Evolutionary conservation across 306 rosid species (phyloP), one percentile per base, ranked within the genome.

Genomic region (Casuarina cunninghamiana): DNA sequence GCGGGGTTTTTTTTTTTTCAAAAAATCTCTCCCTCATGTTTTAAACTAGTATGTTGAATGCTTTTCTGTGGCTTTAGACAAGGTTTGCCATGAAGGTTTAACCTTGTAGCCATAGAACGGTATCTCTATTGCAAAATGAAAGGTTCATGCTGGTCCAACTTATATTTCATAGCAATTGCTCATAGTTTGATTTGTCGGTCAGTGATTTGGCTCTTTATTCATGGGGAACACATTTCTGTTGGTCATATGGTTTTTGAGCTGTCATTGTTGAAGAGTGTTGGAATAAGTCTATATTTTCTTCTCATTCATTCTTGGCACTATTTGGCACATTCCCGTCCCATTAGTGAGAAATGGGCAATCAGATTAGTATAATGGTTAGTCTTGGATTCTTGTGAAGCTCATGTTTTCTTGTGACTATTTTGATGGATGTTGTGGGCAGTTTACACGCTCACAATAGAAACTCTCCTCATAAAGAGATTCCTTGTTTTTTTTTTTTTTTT

Each of bases 41-140:
- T 63, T 62, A 77, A 69, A 53, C 44, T 73, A 41, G 62, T 57
- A 35, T 68, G 13, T 35, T 10, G 32, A 62, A 35, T 11, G n/a
- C 5, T 11, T 61, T 61, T 35, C 65, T 1, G 26, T 58, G 65
- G 65, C 26, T 57, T 17, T 57, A 57, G 37, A 76, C 46, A 67
- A 73, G 41, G 50, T 65, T 68, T 41, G 37, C 16, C 53, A 38
- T 78, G 57, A 41, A 68, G 68, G 65, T 75, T 13, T 49, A 51
- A 54, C 65, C 78, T 55, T 62, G 69, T 75, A 68, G 53, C 58
- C 7, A 15, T 74, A 41, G 19, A 4, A 69, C 74, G 68, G 71
- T 21, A 44, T 75, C 71, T 44, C 66, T 35, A 50, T 57, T 60
- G 74, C 26, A 74, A 61, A 38, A 9, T 41, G 44, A 46, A 73